These are phyloP conservation scores for Lentinula sp. DNA, from an alignment of 768 basidiomycete genomes.

Conservation along the genomic window DNA sequence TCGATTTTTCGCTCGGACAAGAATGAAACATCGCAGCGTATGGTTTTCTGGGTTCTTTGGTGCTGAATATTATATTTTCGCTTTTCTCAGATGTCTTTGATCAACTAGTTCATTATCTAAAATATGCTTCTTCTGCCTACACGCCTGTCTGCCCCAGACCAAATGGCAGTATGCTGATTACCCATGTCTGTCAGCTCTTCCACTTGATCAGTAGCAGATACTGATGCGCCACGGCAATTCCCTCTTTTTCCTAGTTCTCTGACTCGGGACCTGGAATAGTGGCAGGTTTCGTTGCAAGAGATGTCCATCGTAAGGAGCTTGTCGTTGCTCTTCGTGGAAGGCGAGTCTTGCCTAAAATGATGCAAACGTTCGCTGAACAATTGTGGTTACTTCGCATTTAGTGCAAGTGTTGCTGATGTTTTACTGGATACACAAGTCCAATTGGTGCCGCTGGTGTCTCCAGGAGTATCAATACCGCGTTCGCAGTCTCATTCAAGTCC, in stretches of 20 bases:
- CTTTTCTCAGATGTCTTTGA: conserved; percentile 24
- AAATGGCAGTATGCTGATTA: conserved; percentile 40
- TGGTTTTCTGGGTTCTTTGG: not conserved
- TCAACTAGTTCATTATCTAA: conserved; percentile 46
- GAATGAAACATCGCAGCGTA: not conserved
- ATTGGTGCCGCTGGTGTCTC: conserved; percentile 37
- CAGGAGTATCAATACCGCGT: conserved; percentile 38
- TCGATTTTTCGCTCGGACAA: too few species aligned
- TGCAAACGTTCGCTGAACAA: not conserved
- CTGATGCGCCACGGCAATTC: not conserved
- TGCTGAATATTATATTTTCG: not conserved
- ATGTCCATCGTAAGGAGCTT: conserved; percentile 39
- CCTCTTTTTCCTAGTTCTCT: conserved; percentile 25
- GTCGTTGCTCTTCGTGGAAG: conserved; percentile 46
- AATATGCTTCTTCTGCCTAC: conserved; percentile 51
- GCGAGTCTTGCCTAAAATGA: conserved; percentile 16
- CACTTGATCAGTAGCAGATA: not conserved
- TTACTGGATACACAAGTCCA: conserved; percentile 36
- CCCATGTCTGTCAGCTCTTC: conserved; percentile 11
- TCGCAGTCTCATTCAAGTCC: conserved; percentile 4
- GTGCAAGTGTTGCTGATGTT: conserved; percentile 35
- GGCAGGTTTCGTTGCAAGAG: conserved; percentile 46
- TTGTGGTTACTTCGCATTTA: conserved; percentile 8
- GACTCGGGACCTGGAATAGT: conserved; percentile 33
- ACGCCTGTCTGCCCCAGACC: conserved; percentile 38